Evolutionary conservation across 2,329 filamentous ascomycete genomes (phyloP), one percentile per base, ranked within the genome.

Genomic region (Fusarium virguliforme): DNA sequence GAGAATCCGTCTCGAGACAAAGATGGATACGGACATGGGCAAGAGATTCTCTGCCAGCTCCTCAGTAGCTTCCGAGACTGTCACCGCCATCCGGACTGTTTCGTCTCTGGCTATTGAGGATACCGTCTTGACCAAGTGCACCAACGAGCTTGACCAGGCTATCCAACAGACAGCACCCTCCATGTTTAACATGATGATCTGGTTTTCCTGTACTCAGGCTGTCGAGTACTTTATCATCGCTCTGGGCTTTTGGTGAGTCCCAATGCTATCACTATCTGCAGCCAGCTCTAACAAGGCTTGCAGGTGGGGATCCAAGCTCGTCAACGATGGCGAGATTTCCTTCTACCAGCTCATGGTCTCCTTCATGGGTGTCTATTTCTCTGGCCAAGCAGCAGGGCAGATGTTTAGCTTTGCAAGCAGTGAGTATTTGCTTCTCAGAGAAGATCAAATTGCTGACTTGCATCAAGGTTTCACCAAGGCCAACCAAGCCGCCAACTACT

Each of bases 291-390:
- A 28, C 24, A 12, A 15, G 6, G 12, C 8, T 26, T 22, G 1
- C 2, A 70, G 67, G 68, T 82, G 80, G 59, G 81, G 81, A 12
- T 80, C 77, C 15, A 75, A 76, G 7, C 72, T 83, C 1, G 68
- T 82, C 4, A 77, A 75, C 0, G 64, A 75, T 78, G 76, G 78
- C 1, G 88, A 84, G 67, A 81, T 88, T 64, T 86, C 83, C 5
- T 86, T 88, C 70, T 87, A 87, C 60, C 77, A 80, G 61, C 82
- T 82, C 65, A 77, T 87, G 61, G 81, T 88, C 30, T 80, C 85
- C 3, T 87, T 87, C 63, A 83, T 86, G 78, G 82, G 81, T 3
- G 81, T 87, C 3, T 82, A 85, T 38, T 85, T 82, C 64, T 79
- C 79, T 0, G 82, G 78, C 0, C 81, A 84, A 76, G 79, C 79